Base-by-base conservation (phyloP, 169 alveolate species). In the Plasmodium blacklocki region DNA sequence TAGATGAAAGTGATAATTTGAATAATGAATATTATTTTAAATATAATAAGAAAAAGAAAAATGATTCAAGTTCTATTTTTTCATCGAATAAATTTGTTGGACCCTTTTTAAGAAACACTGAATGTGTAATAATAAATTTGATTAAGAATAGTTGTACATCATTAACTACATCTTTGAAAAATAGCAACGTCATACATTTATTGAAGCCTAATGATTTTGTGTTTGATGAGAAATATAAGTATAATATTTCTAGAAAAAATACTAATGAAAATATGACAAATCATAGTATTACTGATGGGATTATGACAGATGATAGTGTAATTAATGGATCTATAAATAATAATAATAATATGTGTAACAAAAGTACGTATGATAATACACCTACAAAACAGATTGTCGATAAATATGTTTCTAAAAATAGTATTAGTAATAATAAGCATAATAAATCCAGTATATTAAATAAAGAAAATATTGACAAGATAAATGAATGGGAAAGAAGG, bases 141-240 rank as follows among this genome's bases (percentile, higher is more conserved):
- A 86, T 86, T 63, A 86, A 86, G 56, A 86, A 86, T 49, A 86
- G 92, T 43, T 86, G 92, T 45, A 86, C 92, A 9, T 59, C 88
- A 15, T 66, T 86, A 39, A 67, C 86, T n/a, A 86, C 92, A 62
- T 54, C 92, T 21, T 50, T 86, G 67, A 86, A 59, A 32, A 86
- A 67, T 66, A 72, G 70, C 43, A 86, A 45, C 26, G 88, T 86
- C 6, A 72, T 86, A 45, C 92, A 86, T 64, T 12, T 86, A 54
- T 5, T 59, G 32, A 86, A 59, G n/a, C 92, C 92, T 7, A 2
- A 18, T 12, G 92, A 86, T 39, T 86, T 45, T 72, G 23, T 86
- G 47, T 86, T 86, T 47, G 71, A 66, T 15, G 89, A 78, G 26
- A 67, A 15, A 15, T 19, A 21, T 19, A 47, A 21, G 5, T 12